phyloP scores from a whole-genome alignment of 345 rosid genomes.

The Eucalyptus erythrocorys region DNA sequence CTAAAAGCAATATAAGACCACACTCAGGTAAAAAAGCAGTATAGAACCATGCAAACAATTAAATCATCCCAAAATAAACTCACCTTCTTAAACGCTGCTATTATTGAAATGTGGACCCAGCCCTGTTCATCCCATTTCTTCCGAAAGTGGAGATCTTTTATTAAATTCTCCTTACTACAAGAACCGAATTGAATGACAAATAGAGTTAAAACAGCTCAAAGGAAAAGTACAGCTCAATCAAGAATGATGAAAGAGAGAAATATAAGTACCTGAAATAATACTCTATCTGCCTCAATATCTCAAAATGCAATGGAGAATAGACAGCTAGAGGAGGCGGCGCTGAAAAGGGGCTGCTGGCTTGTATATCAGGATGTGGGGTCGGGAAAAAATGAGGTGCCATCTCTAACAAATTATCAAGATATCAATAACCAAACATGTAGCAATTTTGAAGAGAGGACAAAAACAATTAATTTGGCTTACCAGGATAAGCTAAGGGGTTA shows the following conservation, averaged over 20 bases:
- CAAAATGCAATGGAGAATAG: slow-evolving; percentile 41
- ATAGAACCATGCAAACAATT: background rate
- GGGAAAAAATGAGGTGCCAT: slow-evolving; percentile 35
- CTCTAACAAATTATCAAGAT: slow-evolving; percentile 17
- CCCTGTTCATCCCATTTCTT: slow-evolving; percentile 85
- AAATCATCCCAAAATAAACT: slow-evolving; percentile 11
- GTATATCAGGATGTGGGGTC: slow-evolving; percentile 23
- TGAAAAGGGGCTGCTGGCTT: slow-evolving; percentile 29
- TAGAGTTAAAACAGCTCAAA: background rate
- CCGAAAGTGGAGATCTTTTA: slow-evolving; percentile 69
- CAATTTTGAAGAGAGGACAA: background rate
- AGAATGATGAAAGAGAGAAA: background rate
- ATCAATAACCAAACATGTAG: background rate
- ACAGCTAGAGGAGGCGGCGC: slow-evolving; percentile 28
- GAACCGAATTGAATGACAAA: background rate
- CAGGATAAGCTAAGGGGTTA: slow-evolving; percentile 1
- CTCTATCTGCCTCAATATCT: slow-evolving; percentile 58
- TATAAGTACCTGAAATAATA: slow-evolving; percentile 76
- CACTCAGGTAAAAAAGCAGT: background rate
- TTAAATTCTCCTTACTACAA: slow-evolving; percentile 76
- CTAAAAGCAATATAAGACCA: background rate
- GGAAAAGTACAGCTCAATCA: background rate
- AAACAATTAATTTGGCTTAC: slow-evolving; percentile 21
- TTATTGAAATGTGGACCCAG: slow-evolving; percentile 54
- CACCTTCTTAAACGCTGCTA: slow-evolving; percentile 85